Percentiles rank a stretch among this genome's conserved stretches.
phyloP scores from a whole-genome alignment of 2,329 filamentous ascomycete species.

The Fusarium sp. region DNA sequence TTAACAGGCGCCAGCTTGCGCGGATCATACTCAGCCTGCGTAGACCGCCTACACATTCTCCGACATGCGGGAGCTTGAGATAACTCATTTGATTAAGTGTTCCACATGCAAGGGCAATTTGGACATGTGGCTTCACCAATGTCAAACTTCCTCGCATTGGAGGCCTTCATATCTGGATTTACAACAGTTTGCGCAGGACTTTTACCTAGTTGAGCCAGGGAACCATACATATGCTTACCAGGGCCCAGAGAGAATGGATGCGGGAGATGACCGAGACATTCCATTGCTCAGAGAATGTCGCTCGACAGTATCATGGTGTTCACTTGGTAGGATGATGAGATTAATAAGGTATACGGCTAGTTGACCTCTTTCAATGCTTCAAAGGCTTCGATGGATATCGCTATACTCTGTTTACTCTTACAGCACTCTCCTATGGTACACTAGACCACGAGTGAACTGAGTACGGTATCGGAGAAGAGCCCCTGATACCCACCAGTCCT shows the following conservation, averaged over 20 bases:
- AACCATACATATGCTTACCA: neutral
- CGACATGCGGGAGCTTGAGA: neutral
- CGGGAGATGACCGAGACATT: neutral
- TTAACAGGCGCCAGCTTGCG: constrained; percentile 14
- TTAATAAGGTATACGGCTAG: neutral
- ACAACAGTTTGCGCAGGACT: constrained; percentile 29
- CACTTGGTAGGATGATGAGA: neutral
- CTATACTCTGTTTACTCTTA: too few relatives aligned
- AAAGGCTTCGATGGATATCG: neutral
- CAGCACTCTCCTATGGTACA: too few relatives aligned
- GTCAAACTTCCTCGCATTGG: too few relatives aligned
- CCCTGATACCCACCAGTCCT: too few relatives aligned
- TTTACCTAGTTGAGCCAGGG: constrained; percentile 13
- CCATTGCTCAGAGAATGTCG: neutral
- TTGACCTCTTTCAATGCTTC: too few relatives aligned
- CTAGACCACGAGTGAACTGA: too few relatives aligned
- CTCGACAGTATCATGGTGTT: neutral
- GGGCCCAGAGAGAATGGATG: neutral
- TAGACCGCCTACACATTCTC: neutral
- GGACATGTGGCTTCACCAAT: constrained; percentile 56
- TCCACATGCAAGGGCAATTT: constrained; percentile 50
- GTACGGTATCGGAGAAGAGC: too few relatives aligned
- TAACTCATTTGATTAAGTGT: constrained; percentile 26
- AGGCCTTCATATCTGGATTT: neutral
- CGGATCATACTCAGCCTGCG: neutral